Percentiles rank a stretch among this genome's conserved stretches.
phyloP scores from a whole-genome alignment of 1,139 yeast species.

The Yamadazyma buinensis region DNA sequence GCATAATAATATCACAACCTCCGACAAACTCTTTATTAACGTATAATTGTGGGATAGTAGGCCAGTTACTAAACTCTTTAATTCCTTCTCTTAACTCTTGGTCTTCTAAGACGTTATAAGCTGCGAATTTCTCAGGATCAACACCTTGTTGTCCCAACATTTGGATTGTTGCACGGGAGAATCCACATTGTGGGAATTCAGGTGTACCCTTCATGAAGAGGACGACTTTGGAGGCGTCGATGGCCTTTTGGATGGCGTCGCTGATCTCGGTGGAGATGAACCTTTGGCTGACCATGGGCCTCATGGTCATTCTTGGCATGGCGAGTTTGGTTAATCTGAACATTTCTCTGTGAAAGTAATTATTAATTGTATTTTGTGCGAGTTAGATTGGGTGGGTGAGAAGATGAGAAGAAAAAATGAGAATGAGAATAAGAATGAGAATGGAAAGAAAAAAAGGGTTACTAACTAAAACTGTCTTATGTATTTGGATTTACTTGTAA shows the following conservation, averaged over 20 bases:
- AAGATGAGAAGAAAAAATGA: too few species aligned
- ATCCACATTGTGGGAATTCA: slow-evolving; percentile 97
- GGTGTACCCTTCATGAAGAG: slow-evolving; percentile 97
- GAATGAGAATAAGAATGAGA: too few species aligned
- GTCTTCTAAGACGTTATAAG: slow-evolving; percentile 94
- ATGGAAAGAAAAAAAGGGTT: neutral
- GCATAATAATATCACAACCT: slow-evolving; percentile 92
- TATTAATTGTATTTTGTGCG: too few species aligned
- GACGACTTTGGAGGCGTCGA: slow-evolving; percentile 87
- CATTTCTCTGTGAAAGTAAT: too few species aligned
- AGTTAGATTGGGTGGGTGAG: too few species aligned
- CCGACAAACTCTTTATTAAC: slow-evolving; percentile 86
- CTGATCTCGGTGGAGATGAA: slow-evolving; percentile 74
- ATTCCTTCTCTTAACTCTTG: slow-evolving; percentile 88
- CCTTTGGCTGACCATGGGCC: too few species aligned
- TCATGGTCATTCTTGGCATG: too few species aligned
- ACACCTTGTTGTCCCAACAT: slow-evolving; percentile 95
- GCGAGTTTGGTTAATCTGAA: too few species aligned
- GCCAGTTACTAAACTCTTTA: slow-evolving; percentile 95
- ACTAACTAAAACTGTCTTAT: too few species aligned
- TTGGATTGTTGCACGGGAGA: slow-evolving; percentile 91
- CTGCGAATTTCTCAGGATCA: slow-evolving; percentile 93
- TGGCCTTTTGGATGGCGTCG: slow-evolving; percentile 81
- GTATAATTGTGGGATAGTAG: slow-evolving; percentile 77
- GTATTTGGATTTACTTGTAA: too few species aligned